Evolutionary conservation across 768 basidiomycete genomes (phyloP), one percentile per base, ranked within the genome.

Genomic region (Podaxis sp.): DNA sequence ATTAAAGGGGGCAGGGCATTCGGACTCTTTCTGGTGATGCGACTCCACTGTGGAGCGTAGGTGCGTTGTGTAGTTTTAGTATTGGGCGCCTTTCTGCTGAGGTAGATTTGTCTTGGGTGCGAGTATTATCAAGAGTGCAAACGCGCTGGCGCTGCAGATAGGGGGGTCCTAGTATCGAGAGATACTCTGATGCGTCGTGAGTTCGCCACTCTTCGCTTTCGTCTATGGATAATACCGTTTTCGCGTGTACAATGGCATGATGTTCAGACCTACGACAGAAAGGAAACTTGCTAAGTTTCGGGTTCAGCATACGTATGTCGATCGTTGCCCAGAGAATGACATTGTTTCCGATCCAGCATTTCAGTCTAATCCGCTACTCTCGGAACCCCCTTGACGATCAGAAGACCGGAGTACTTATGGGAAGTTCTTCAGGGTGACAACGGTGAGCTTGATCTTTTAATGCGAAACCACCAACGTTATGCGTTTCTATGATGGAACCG

Each of bases 51-150:
- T 67, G 68, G 75, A 75, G 78, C 78, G 80, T 81, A 86, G 85
- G 84, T 86, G 83, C 85, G 85, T 86, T 82, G 76, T 70, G 77
- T 79, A 81, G 84, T 76, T 78, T 78, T 79, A 76, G 77, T 69
- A 69, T 70, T 73, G 60, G 53, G 40, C 60, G 53, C 68, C 68
- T 70, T 74, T 67, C 73, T 73, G 75, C 79, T 83, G 73, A 83
- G 82, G 74, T 76, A 74, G 75, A 77, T 55, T 67, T 72, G 70
- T 70, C 66, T 69, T 72, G 56, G 54, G 60, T 66, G 69, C 70
- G 72, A 74, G 68, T 77, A 72, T 72, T 64, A 74, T 67, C 53
- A 54, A 48, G 58, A 69, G 67, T 68, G 65, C 66, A 63, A 65
- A 64, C 53, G 70, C 68, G 66, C 41, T 67, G 68, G 62, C 59